Conservation (phyloP, 495 filamentous ascomycete species). For the Staphylotrichum longicolle region DNA sequence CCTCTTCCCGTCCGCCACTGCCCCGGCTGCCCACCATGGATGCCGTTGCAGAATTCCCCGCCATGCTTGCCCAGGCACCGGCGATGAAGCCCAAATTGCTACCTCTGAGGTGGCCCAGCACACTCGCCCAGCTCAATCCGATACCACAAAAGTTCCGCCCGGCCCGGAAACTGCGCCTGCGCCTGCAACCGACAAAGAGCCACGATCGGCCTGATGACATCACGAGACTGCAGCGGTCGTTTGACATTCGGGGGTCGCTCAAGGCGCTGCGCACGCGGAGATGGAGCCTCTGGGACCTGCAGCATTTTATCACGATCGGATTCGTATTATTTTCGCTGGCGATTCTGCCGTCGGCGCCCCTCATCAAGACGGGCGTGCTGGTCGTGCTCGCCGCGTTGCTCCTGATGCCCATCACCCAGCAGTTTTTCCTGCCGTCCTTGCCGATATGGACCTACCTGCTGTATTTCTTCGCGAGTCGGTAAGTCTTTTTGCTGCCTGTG, state of each 20-base stretch:
- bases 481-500: conserved; percentile 41
- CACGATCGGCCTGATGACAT: conserved; percentile 54
- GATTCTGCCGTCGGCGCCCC: conserved; percentile 71
- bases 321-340: conserved; percentile 77
- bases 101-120: conserved; percentile 30
- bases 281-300: conserved; percentile 84
- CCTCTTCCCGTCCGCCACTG: not conserved
- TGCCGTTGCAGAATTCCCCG: conserved; percentile 31
- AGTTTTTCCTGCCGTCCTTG: conserved; percentile 86
- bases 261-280: conserved; percentile 66
- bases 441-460: conserved; percentile 81
- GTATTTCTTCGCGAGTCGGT: conserved; percentile 89
- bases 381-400: conserved; percentile 67
- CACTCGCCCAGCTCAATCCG: conserved; percentile 42
- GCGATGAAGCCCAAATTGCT: conserved; percentile 31
- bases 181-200: conserved; percentile 59
- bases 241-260: conserved; percentile 70
- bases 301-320: conserved; percentile 72
- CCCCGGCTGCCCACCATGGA: conserved; percentile 9
- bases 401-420: conserved; percentile 78
- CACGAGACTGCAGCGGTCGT: conserved; percentile 75
- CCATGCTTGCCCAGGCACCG: conserved; percentile 25
- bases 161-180: conserved; percentile 70
- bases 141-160: conserved; percentile 72
- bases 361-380: conserved; percentile 67